These are phyloP conservation scores for Gymnopilus junonius DNA, from an alignment of 768 basidiomycete species.

Conservation along the genomic window DNA sequence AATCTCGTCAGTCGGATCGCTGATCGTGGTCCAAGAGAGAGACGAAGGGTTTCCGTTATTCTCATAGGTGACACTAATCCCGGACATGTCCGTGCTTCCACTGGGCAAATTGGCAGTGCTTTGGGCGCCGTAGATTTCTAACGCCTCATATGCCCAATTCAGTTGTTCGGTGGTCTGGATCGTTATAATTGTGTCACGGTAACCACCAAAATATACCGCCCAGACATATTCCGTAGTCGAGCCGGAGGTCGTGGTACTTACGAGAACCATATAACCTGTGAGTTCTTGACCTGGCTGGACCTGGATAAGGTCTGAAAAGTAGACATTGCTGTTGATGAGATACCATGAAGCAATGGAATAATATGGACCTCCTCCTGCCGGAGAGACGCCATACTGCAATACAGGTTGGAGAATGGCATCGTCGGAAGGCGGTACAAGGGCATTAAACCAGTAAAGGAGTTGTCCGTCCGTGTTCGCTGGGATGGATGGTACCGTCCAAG, in stretches of 20 bases:
- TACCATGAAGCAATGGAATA: not conserved
- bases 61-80: not conserved
- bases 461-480: not conserved
- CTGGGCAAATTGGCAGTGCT: not conserved
- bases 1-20: not conserved
- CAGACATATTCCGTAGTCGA: not conserved
- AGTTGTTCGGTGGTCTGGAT: not conserved
- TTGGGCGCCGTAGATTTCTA: not conserved
- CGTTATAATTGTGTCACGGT: not conserved
- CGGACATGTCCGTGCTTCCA: not conserved
- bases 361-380: not conserved
- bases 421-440: not conserved
- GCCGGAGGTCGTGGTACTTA: not conserved
- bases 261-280: not conserved
- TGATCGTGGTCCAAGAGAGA: not conserved
- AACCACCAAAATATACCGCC: not conserved
- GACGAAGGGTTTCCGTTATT: not conserved
- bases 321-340: not conserved
- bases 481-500: not conserved
- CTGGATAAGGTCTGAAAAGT: not conserved
- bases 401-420: slow-evolving; percentile 1
- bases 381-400: not conserved
- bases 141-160: not conserved
- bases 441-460: not conserved
- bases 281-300: not conserved